phyloP scores from a whole-genome alignment of 306 rosid genomes.

The Corylus americana region DNA sequence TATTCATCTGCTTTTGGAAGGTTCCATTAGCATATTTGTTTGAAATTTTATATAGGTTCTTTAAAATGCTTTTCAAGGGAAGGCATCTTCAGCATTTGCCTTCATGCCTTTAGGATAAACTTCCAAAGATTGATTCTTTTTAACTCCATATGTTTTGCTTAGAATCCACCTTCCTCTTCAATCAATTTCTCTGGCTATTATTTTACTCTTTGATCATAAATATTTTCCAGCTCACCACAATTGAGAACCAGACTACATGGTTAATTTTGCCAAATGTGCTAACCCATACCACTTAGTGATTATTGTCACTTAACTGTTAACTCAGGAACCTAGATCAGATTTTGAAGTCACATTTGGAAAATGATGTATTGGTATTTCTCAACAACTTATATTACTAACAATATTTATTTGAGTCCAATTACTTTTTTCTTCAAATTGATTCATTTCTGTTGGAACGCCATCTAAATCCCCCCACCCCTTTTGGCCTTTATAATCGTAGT shows the following conservation, averaged over 20 bases:
- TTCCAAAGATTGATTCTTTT: not conserved
- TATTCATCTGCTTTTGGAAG: not conserved
- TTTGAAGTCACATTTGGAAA: not conserved
- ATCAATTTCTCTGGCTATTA: not conserved
- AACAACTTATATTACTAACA: not conserved
- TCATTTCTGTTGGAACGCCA: not conserved
- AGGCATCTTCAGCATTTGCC: not conserved
- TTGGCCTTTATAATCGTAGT: not conserved
- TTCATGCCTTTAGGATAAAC: not conserved
- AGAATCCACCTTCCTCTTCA: not conserved
- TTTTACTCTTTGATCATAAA: not conserved
- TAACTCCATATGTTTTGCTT: not conserved
- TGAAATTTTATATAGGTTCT: not conserved
- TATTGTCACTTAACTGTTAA: not conserved
- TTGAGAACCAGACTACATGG: not conserved
- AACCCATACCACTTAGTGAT: not conserved
- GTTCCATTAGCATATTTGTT: not conserved
- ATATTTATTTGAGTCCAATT: not conserved
- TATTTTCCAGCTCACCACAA: not conserved
- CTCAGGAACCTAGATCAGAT: not conserved
- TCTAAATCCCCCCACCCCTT: not conserved
- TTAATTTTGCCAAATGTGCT: not conserved
- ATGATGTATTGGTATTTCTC: not conserved
- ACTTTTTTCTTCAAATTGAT: not conserved
- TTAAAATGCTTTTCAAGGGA: not conserved